These are phyloP conservation scores for Pinus tabuliformis DNA, from an alignment of 75 land plant genomes.

Conservation along the genomic window DNA sequence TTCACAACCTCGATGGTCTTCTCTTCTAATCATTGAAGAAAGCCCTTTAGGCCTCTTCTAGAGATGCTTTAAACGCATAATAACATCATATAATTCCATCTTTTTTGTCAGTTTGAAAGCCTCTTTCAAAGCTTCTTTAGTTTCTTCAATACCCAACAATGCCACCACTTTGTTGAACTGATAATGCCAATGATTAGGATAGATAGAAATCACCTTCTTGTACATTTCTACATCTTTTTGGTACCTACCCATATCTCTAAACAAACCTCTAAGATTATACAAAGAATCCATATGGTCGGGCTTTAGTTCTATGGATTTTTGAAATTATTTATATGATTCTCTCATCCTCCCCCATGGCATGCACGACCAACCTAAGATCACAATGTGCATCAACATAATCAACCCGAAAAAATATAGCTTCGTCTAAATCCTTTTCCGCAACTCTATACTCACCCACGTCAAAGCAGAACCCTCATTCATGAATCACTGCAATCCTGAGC, in stretches of 20 bases:
- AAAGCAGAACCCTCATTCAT: constrained; percentile 5
- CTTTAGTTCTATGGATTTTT: constrained; percentile 90
- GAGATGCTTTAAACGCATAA: too few species aligned
- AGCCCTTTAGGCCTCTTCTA: too few species aligned
- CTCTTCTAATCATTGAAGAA: constrained; percentile 11
- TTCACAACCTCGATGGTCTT: constrained; percentile 14
- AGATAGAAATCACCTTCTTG: constrained; percentile 18
- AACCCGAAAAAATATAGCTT: constrained; percentile 69
- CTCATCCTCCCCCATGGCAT: constrained; percentile 90
- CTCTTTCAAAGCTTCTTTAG: constrained; percentile 65
- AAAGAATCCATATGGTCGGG: constrained; percentile 93
- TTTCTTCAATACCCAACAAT: constrained; percentile 30
- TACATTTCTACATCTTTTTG: constrained; percentile 40
- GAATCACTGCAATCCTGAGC: too few species aligned
- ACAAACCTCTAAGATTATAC: constrained; percentile 88
- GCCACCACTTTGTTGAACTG: constrained; percentile 29
- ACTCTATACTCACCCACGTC: constrained; percentile 81
- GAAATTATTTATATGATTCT: constrained; percentile 76
- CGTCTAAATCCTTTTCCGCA: constrained; percentile 55
- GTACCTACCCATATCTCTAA: constrained; percentile 82
- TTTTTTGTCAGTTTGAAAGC: constrained; percentile 93
- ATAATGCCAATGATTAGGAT: constrained; percentile 26
- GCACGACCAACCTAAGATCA: constrained; percentile 89
- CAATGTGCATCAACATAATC: constrained; percentile 98
- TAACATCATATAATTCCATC: constrained; percentile 27